A percentile compares a stretch with the other conserved stretches of the same genome.
Conservation (phyloP, 768 basidiomycete species). For the Mycena vulgaris region DNA sequence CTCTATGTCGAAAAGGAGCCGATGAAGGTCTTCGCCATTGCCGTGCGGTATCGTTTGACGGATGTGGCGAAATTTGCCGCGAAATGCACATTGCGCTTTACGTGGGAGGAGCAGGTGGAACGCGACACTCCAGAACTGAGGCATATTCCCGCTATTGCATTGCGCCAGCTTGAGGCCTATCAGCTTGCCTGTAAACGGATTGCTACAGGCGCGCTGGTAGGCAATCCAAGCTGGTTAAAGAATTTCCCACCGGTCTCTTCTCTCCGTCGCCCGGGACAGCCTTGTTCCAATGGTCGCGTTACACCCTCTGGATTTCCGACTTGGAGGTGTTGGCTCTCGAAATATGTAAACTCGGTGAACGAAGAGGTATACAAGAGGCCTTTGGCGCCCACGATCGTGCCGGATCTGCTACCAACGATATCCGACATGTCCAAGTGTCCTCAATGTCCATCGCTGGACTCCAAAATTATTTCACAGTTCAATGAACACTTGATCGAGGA, state of each 20-base stretch:
- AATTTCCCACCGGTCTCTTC: background rate
- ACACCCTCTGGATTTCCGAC: too few species aligned
- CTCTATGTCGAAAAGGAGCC: background rate
- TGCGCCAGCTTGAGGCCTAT: background rate
- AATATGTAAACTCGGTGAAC: background rate
- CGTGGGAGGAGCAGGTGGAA: constrained; percentile 9
- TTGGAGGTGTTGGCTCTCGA: background rate
- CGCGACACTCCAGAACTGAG: background rate
- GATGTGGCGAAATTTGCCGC: constrained; percentile 1
- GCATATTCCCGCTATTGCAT: background rate
- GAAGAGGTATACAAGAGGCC: background rate
- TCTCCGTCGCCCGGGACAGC: too few species aligned
- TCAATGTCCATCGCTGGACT: too few species aligned
- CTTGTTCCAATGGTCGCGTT: too few species aligned
- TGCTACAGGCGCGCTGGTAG: background rate
- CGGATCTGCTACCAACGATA: background rate
- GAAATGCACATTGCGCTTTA: background rate
- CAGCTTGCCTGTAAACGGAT: constrained; percentile 4
- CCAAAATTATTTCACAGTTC: too few species aligned
- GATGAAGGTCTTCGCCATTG: constrained; percentile 8
- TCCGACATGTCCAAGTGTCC: background rate
- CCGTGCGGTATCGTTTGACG: background rate
- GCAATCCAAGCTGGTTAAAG: background rate
- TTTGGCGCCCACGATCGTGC: background rate
- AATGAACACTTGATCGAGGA: background rate